These are phyloP conservation scores for Globisporangium rhizosaccharum DNA, from an alignment of 352 stramenopile genomes.

Conservation along the genomic window DNA sequence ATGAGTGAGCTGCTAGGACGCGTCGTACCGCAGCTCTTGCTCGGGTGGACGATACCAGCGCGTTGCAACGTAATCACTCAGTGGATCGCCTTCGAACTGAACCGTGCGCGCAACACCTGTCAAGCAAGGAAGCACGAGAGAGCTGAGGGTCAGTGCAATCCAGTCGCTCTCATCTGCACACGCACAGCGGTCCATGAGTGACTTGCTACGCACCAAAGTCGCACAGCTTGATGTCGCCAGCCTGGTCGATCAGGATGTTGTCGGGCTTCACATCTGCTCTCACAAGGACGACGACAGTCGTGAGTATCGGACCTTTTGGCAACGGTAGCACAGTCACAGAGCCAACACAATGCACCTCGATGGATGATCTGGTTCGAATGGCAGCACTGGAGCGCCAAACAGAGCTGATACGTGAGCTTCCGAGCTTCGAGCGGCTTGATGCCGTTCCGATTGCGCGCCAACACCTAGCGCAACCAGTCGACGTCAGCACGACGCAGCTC, in stretches of 20 bases:
- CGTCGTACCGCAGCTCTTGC: conserved; percentile 61
- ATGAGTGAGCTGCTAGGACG: too few relatives aligned
- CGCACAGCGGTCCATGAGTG: neutral
- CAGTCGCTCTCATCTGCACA: too few relatives aligned
- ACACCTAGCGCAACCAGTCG: conserved; percentile 20
- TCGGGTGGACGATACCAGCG: conserved; percentile 80
- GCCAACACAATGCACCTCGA: conserved; percentile 29
- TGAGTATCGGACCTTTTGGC: too few relatives aligned
- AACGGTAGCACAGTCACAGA: neutral
- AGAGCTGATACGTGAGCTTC: conserved; percentile 64
- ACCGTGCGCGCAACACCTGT: conserved; percentile 63
- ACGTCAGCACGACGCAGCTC: neutral
- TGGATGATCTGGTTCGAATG: conserved; percentile 79
- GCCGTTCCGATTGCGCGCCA: conserved; percentile 55
- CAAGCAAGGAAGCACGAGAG: neutral
- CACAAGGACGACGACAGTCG: too few relatives aligned
- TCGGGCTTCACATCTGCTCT: conserved; percentile 72
- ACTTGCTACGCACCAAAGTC: conserved; percentile 48
- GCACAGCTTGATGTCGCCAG: conserved; percentile 65
- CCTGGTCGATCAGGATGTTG: conserved; percentile 77
- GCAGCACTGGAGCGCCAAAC: conserved; percentile 69
- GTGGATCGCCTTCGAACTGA: conserved; percentile 69
- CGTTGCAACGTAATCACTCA: conserved; percentile 79
- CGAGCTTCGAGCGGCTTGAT: conserved; percentile 44
- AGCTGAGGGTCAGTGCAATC: too few relatives aligned